Percentiles rank a stretch among this genome's conserved stretches.
Evolutionary conservation across 768 basidiomycete species (phyloP).

Genomic region (Auricularia sp.): DNA sequence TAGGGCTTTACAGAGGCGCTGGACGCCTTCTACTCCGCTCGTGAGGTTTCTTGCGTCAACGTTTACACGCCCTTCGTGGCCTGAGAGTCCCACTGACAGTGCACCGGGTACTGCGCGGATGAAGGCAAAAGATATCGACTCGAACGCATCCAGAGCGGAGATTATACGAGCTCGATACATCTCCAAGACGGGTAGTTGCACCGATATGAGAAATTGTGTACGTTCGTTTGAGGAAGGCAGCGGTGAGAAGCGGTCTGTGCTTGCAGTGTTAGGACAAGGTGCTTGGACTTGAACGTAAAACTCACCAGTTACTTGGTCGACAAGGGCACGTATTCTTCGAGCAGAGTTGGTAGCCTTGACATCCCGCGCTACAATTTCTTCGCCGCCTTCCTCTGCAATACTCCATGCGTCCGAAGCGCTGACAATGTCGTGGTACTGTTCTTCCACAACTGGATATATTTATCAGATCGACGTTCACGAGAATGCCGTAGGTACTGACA

Average conservation of each 20-base stretch:
- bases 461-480: not conserved
- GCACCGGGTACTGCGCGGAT: constrained; percentile 92
- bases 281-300: not conserved
- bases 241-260: constrained; percentile 78
- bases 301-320: constrained; percentile 87
- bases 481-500: constrained; percentile 44
- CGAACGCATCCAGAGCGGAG: constrained; percentile 86
- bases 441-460: constrained; percentile 58
- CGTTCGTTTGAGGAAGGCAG: constrained; percentile 70
- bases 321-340: constrained; percentile 66
- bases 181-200: constrained; percentile 79
- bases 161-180: constrained; percentile 68
- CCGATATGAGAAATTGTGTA: constrained; percentile 68
- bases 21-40: constrained; percentile 72
- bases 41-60: constrained; percentile 57
- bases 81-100: too few relatives aligned
- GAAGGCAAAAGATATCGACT: constrained; percentile 78
- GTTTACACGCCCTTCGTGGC: constrained; percentile 41
- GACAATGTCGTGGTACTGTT: constrained; percentile 80
- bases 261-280: not conserved
- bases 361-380: constrained; percentile 30
- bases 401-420: constrained; percentile 77
- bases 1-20: constrained; percentile 75
- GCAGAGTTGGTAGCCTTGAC: constrained; percentile 74
- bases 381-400: constrained; percentile 55